Evolutionary conservation across 495 filamentous ascomycete genomes (phyloP).

Genomic region (Symbiotaphrina buchneri): DNA sequence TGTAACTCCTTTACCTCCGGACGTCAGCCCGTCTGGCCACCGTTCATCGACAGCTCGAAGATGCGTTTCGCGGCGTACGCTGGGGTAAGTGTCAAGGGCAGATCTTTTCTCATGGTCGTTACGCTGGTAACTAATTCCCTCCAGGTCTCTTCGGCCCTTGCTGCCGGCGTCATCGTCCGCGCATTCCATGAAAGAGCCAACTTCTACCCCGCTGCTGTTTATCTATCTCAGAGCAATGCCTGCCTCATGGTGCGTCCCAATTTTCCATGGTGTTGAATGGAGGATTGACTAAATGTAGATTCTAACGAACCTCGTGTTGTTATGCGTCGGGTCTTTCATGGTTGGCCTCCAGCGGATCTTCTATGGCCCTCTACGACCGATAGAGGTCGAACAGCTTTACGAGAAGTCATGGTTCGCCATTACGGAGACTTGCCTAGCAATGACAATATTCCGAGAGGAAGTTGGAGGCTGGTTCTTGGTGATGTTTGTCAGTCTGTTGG

Average conservation of each 20-base stretch:
- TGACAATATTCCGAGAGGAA: constrained; percentile 97
- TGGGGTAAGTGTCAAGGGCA: constrained; percentile 2
- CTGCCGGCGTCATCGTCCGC: constrained; percentile 60
- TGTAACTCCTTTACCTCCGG: no score
- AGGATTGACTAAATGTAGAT: constrained; percentile 26
- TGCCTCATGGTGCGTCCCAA: constrained; percentile 54
- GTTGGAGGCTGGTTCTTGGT: constrained; percentile 82
- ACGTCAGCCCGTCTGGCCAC: no score
- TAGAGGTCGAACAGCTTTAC: constrained; percentile 91
- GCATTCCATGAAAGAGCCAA: constrained; percentile 89
- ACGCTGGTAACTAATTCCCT: background rate
- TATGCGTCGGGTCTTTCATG: constrained; percentile 51
- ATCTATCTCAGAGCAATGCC: constrained; percentile 84
- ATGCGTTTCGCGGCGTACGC: constrained; percentile 6
- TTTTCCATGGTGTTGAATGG: background rate
- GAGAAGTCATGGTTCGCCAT: constrained; percentile 96
- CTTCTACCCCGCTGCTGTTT: constrained; percentile 93
- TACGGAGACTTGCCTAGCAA: constrained; percentile 87
- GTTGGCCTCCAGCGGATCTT: constrained; percentile 77
- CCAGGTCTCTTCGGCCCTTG: constrained; percentile 55
- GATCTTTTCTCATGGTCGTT: background rate
- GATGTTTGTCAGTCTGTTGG: constrained; percentile 86
- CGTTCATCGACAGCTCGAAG: no score
- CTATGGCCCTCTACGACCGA: constrained; percentile 74
- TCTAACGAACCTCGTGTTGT: constrained; percentile 66